A percentile compares a stretch with the other conserved stretches of the same genome.
phyloP scores from a whole-genome alignment of 176 grass and related monocot genomes.

The Carex kokanica region DNA sequence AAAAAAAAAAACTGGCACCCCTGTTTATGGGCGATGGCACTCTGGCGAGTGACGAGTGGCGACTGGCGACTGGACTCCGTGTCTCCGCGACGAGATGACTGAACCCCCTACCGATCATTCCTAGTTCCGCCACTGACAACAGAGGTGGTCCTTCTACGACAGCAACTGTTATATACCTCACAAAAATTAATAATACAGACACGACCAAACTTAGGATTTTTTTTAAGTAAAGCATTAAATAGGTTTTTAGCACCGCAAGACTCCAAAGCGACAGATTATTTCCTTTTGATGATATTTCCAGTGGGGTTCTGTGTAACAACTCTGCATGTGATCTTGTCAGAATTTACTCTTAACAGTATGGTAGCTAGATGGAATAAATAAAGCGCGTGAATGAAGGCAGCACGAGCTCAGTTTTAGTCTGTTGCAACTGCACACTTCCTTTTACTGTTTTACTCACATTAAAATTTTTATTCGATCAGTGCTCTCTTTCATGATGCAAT shows the following conservation, averaged over 20 bases:
- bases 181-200: no score
- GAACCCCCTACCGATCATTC: no score
- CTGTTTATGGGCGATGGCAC: no score
- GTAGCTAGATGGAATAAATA: not conserved
- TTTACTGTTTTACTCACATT: no score
- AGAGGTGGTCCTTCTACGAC: not conserved
- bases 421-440: not conserved
- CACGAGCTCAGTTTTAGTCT: not conserved
- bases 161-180: not conserved
- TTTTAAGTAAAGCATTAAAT: constrained; percentile 4
- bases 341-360: not conserved
- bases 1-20: no score
- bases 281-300: not conserved
- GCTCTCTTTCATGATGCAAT: no score
- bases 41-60: no score
- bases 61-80: no score
- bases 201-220: no score
- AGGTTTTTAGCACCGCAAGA: not conserved
- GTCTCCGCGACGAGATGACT: no score
- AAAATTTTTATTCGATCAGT: no score
- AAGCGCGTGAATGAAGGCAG: not conserved
- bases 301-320: not conserved
- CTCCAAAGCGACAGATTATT: not conserved
- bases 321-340: not conserved
- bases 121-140: no score